Conservation (phyloP, 176 grass and related monocot species). For the Rhynchospora tenuis region DNA sequence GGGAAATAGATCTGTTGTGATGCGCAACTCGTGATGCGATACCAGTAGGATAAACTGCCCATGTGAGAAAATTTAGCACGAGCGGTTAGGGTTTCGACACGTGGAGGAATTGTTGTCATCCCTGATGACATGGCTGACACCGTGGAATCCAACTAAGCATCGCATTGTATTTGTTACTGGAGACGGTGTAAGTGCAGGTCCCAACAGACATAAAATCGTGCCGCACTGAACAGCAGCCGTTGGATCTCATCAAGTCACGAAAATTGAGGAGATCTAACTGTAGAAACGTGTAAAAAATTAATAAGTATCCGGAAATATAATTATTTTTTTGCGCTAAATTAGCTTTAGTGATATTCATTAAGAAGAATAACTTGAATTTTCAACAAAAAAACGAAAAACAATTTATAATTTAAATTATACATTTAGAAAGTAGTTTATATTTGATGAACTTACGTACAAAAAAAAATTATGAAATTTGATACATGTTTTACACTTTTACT, state of each 20-base stretch:
- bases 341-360: too few species aligned
- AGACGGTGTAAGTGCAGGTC: too few species aligned
- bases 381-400: too few species aligned
- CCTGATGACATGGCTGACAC: slow-evolving; percentile 17
- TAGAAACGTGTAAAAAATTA: too few species aligned
- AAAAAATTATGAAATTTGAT: too few species aligned
- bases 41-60: background rate
- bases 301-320: background rate
- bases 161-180: background rate
- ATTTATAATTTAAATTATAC: too few species aligned
- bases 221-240: background rate
- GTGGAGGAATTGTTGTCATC: slow-evolving; percentile 24
- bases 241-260: background rate
- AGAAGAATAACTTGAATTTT: too few species aligned
- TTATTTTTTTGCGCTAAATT: background rate
- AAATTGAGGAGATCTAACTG: background rate
- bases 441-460: too few species aligned
- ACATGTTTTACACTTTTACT: too few species aligned
- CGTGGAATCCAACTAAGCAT: background rate
- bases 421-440: too few species aligned
- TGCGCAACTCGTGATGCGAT: slow-evolving; percentile 2
- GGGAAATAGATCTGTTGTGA: slow-evolving; percentile 32
- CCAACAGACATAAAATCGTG: background rate
- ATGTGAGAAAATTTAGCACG: slow-evolving; percentile 40
- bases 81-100: slow-evolving; percentile 24